Evolutionary conservation across 2,329 filamentous ascomycete genomes (phyloP), one percentile per base, ranked within the genome.

Genomic region (Plenodomus tracheiphilus): DNA sequence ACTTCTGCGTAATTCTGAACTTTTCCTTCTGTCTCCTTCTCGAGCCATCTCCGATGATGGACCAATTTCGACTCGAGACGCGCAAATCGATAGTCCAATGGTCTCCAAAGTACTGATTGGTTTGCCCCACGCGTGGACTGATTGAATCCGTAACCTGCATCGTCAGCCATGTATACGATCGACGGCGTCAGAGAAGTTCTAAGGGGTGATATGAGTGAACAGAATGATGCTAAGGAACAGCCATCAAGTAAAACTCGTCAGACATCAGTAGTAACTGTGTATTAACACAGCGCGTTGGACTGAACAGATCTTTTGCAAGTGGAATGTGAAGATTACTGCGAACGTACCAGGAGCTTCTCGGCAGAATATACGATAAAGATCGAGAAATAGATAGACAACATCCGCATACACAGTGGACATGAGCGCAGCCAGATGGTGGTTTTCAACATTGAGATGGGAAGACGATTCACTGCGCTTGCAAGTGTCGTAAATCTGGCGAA

Each of bases 31-130:
- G 57, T 56, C 35, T 66, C 59, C 17, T 41, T 59, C 30, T 63
- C 59, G 44, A 70, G 46, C 65, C 65, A 70, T 54, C 37, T 49
- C 35, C 50, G 58, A 36, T 68, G 63, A 11, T 51, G 52, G 19
- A 36, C 38, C 16, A 70, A 41, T n/a, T 61, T 50, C 37, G 53
- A 40, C 32, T 66, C 60, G 10, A 69, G 41, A 15, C 54, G 56
- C 4, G 61, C 49, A 39, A 70, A 62, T 9, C 66, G 59, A n/a
- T 64, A 65, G 48, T 70, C 64, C 19, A 70, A 54, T 22, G 66
- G 64, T 36, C 60, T 50, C 66, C 62, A 68, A 34, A 53, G 44
- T 34, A 49, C 21, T 46, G 53, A 28, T 15, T 11, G 44, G 32
- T 52, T 42, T 41, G 56, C 43, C 20, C 30, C 41, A 28, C 56